phyloP scores from a whole-genome alignment of 306 rosid genomes.

The Lotus japonicus region DNA sequence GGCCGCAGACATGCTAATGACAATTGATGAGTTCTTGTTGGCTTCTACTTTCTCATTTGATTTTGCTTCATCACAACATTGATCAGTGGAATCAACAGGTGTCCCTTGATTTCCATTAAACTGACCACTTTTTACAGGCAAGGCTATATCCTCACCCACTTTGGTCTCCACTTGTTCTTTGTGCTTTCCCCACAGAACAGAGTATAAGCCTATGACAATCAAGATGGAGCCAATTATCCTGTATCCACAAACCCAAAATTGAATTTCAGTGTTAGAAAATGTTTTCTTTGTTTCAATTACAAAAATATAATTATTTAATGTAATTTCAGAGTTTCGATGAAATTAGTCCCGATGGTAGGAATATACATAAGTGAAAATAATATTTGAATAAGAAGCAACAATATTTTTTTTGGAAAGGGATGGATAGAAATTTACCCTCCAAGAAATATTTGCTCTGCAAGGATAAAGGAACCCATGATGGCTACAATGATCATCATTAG shows the following conservation, averaged over 20 bases:
- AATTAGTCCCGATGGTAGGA: no score
- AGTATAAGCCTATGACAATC: conserved; percentile 65
- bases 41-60: conserved; percentile 5
- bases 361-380: no score
- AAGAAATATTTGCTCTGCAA: conserved; percentile 65
- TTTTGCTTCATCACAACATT: not conserved
- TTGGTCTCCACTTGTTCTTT: conserved; percentile 44
- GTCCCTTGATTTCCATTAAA: conserved; percentile 14
- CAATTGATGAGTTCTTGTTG: conserved; percentile 18
- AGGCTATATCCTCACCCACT: conserved; percentile 35
- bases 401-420: not conserved
- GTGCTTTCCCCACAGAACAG: conserved; percentile 89
- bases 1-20: not conserved
- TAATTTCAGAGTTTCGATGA: no score
- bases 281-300: no score
- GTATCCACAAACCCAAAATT: conserved; percentile 21
- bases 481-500: conserved; percentile 91
- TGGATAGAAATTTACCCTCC: conserved; percentile 56
- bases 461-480: conserved; percentile 66
- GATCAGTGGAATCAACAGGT: not conserved
- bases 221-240: conserved; percentile 54
- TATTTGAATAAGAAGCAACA: no score
- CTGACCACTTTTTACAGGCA: conserved; percentile 35
- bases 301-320: no score
- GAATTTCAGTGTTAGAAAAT: not conserved